Percentiles rank a stretch among this genome's conserved stretches.
Conservation (phyloP, 108 stramenopile genomes). For the Skeletonema menzelii region DNA sequence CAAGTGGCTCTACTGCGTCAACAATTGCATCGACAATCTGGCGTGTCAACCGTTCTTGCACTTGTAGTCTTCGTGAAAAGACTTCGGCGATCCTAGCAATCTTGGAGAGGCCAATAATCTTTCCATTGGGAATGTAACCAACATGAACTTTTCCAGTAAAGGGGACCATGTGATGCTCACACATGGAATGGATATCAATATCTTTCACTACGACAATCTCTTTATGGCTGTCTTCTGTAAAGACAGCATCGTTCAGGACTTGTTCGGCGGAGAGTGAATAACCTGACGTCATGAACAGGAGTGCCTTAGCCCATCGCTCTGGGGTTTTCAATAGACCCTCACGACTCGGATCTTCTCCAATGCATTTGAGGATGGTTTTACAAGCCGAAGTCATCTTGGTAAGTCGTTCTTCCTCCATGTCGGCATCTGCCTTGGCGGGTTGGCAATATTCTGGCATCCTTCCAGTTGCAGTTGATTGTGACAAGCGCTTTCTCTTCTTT, state of each 20-base stretch:
- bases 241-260: conserved; percentile 93
- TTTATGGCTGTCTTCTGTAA: conserved; percentile 86
- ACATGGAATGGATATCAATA: conserved; percentile 95
- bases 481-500: conserved; percentile 8
- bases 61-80: conserved; percentile 92
- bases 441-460: conserved; percentile 2
- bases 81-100: conserved; percentile 95
- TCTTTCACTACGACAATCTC: conserved; percentile 98
- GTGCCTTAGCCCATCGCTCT: conserved; percentile 93
- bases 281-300: conserved; percentile 92
- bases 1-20: conserved; percentile 90
- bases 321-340: conserved; percentile 96
- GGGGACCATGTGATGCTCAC: conserved; percentile 99
- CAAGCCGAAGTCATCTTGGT: conserved; percentile 85
- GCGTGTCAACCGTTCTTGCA: conserved; percentile 97
- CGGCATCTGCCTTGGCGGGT: neutral
- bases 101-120: conserved; percentile 94
- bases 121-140: conserved; percentile 97
- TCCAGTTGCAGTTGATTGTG: too few species aligned
- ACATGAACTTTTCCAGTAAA: conserved; percentile 96
- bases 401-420: conserved; percentile 49
- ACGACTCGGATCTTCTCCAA: conserved; percentile 94
- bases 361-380: conserved; percentile 90
- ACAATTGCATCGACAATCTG: conserved; percentile 97
- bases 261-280: conserved; percentile 73